A percentile compares a stretch with the other conserved stretches of the same genome.
phyloP scores from a whole-genome alignment of 257 asterid species.

The Fraxinus cuspidata region DNA sequence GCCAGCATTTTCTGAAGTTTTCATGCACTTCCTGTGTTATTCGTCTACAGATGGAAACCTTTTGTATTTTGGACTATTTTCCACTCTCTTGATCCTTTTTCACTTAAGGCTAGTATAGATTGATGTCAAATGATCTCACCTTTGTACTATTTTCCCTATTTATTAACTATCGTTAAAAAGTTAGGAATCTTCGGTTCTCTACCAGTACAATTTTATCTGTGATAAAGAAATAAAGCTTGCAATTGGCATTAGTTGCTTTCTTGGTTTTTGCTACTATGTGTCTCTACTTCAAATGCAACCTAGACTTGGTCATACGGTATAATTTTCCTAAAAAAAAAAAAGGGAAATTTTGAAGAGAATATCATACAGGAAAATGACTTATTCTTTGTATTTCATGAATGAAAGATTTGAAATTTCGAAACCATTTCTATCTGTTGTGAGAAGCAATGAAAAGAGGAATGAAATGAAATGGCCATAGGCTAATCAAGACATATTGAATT shows the following conservation, averaged over 20 bases:
- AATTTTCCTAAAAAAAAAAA: too few relatives aligned
- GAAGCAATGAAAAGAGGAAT: background rate
- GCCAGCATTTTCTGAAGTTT: background rate
- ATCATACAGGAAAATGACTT: background rate
- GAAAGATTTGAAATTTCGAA: background rate
- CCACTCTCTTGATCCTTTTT: background rate
- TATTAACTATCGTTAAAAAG: background rate
- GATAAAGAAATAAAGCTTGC: background rate
- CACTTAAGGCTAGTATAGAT: background rate
- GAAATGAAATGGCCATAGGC: background rate
- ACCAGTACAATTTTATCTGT: background rate
- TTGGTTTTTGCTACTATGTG: slow-evolving; percentile 7
- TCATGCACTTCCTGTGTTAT: background rate
- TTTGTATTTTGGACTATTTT: background rate
- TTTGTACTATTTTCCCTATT: slow-evolving; percentile 1
- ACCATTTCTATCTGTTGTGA: background rate
- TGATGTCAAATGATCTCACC: slow-evolving; percentile 10
- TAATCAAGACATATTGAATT: background rate
- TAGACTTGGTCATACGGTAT: background rate
- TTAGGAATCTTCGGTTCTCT: background rate
- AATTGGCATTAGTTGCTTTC: background rate
- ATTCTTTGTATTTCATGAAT: background rate
- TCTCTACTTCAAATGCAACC: slow-evolving; percentile 7
- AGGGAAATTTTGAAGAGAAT: background rate
- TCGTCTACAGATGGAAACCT: background rate